These are phyloP conservation scores for Avena eriantha DNA, from an alignment of 176 grass and related monocot species.

Conservation along the genomic window DNA sequence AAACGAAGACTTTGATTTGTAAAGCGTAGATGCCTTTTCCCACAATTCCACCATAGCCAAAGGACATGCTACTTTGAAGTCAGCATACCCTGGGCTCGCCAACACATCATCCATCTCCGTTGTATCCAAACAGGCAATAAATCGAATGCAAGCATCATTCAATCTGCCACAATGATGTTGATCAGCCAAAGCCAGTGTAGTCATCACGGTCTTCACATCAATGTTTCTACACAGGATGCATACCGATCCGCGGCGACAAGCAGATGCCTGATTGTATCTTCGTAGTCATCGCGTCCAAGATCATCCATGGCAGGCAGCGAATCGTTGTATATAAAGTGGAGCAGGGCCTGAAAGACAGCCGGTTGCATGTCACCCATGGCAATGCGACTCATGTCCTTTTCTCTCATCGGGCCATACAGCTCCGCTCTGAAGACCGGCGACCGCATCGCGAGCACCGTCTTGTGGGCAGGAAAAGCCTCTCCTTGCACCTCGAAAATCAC, in stretches of 20 bases:
- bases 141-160: not conserved
- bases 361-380: not conserved
- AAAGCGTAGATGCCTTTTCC: not conserved
- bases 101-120: not conserved
- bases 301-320: not conserved
- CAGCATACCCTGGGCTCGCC: not conserved
- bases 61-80: not conserved
- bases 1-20: not conserved
- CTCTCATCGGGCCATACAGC: not conserved
- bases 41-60: not conserved
- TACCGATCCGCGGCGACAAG: not conserved
- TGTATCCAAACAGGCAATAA: not conserved
- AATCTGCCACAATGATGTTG: not conserved
- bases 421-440: not conserved
- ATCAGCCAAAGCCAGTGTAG: not conserved
- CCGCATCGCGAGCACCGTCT: not conserved
- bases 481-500: not conserved
- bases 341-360: not conserved
- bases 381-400: not conserved
- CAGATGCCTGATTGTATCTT: not conserved
- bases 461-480: not conserved
- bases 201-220: not conserved
- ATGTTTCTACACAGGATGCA: not conserved
- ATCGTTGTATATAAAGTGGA: not conserved
- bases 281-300: not conserved